Evolutionary conservation across 2,329 filamentous ascomycete species (phyloP), one percentile per base, ranked within the genome.

Genomic region (Pseudogymnoascus sp.): DNA sequence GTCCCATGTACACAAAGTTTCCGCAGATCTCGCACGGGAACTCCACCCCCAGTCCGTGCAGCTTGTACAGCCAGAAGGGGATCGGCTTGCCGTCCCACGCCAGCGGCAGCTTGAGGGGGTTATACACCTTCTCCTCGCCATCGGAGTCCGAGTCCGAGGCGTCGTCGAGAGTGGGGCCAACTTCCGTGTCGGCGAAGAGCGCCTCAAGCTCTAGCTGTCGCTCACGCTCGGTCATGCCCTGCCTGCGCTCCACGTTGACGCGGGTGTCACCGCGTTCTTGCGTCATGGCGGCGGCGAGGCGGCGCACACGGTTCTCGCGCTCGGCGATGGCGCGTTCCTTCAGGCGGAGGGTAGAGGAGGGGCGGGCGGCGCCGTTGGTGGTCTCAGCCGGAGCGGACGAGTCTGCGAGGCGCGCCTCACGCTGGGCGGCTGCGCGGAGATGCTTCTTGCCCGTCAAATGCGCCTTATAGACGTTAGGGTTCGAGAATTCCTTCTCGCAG

Each of bases 71-170:
- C 95, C 95, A 99, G 80, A 95, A 99, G 0, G 96, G 95, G 70
- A 99, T 99, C 0, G 96, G 95, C 74, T 99, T 99, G 70, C 96
- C 95, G 69, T 99, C 95, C 96, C 96, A 99, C 2, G 91, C 93
- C 6, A 99, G 82, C 0, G 95, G 95, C 1, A 99, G 82, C 74
- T 99, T 99, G 68, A 99, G 83, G 0, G 95, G 95, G 75, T 99
- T 99, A 81, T 98, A 97, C 65, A 98, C 90, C 73, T 88, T 93
- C 67, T 96, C 92, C 40, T 87, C 89, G 12, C 91, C 87, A 2
- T 87, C 85, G 0, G 89, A 90, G 0, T 91, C 89, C 10, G 86
- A 86, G 1, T 88, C 87, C 0, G 84, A 84, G 0, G 82, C 82
- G 6, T 83, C 82, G 14, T 50, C 43, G 6, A 50, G 26, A 50